Conservation (phyloP, 2,329 filamentous ascomycete genomes). For the Rasamsonia emersonii region DNA sequence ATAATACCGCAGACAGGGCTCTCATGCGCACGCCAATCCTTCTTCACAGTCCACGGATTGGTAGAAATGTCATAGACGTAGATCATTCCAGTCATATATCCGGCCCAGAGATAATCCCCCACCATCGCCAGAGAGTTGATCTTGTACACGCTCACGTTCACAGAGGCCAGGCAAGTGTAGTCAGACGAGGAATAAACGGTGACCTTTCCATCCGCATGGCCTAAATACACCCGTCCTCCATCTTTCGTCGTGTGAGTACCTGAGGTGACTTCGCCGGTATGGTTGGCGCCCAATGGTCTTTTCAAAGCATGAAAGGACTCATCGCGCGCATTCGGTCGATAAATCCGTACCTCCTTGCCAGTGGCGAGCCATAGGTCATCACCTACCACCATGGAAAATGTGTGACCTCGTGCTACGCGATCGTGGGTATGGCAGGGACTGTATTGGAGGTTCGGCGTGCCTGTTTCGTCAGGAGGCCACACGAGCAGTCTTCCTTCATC, state of each 20-base stretch:
- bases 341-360: conserved; percentile 81
- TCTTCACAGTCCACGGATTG: conserved; percentile 81
- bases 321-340: conserved; percentile 61
- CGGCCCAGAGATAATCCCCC: conserved; percentile 80
- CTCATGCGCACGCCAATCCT: conserved; percentile 90
- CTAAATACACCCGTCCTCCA: conserved; percentile 75
- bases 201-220: conserved; percentile 87
- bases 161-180: conserved; percentile 66
- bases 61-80: conserved; percentile 81
- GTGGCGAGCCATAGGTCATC: conserved; percentile 80
- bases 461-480: conserved; percentile 70
- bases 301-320: conserved; percentile 66
- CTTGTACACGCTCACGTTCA: conserved; percentile 89
- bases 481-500: conserved; percentile 79
- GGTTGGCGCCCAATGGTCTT: conserved; percentile 60
- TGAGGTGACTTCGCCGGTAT: conserved; percentile 78
- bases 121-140: conserved; percentile 80
- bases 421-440: conserved; percentile 61
- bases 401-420: conserved; percentile 70
- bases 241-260: conserved; percentile 67
- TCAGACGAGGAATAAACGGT: conserved; percentile 79
- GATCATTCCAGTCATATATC: conserved; percentile 87
- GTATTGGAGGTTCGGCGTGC: conserved; percentile 64
- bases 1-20: conserved; percentile 70
- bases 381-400: conserved; percentile 80